phyloP scores from a whole-genome alignment of 2,329 filamentous ascomycete species.

The Colletotrichum sp. region DNA sequence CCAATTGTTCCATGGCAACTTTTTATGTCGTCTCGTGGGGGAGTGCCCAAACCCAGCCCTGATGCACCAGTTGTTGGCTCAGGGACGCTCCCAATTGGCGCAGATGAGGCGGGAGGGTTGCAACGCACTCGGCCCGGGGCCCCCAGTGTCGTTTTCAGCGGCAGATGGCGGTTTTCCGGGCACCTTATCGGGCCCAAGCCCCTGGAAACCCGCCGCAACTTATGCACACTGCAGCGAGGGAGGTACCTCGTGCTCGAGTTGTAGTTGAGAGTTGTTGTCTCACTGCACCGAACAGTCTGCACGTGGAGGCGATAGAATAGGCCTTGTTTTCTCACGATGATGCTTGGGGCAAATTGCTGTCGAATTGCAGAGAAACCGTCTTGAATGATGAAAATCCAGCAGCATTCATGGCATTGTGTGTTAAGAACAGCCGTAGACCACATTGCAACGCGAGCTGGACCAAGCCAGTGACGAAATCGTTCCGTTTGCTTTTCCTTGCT shows the following conservation, averaged over 20 bases:
- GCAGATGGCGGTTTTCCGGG: background rate
- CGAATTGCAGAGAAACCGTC: background rate
- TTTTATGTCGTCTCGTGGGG: background rate
- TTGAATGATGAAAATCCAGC: background rate
- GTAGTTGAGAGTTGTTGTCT: background rate
- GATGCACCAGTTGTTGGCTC: background rate
- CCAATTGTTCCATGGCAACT: background rate
- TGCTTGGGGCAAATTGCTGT: background rate
- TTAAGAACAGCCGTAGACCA: background rate
- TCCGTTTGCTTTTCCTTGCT: background rate
- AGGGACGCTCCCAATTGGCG: background rate
- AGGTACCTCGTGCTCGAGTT: background rate
- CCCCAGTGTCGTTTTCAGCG: background rate
- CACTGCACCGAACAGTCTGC: background rate
- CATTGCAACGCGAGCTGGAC: background rate
- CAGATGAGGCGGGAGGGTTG: background rate
- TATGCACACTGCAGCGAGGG: background rate
- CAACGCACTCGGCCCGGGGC: background rate
- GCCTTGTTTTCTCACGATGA: background rate
- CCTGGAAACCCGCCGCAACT: background rate
- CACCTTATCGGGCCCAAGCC: background rate
- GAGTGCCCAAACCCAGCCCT: background rate
- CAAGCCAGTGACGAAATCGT: background rate
- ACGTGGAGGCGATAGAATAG: background rate
- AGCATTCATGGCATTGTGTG: background rate